Evolutionary conservation across 306 rosid species (phyloP).

Genomic region (Senna siamea): DNA sequence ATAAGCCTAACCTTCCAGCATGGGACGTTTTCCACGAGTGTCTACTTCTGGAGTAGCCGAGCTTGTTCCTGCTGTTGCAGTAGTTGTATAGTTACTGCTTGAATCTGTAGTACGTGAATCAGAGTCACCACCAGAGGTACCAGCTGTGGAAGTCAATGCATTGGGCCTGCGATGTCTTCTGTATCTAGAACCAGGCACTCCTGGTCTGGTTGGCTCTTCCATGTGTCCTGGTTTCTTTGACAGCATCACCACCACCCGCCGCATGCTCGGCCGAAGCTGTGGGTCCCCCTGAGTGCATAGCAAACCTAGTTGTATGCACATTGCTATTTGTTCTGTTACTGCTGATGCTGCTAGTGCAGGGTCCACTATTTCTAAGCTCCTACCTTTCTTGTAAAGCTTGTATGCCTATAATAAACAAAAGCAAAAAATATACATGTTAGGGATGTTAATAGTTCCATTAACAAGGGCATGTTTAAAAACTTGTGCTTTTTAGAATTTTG

Average conservation of each 20-base stretch:
- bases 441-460: neutral
- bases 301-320: slow-evolving; percentile 54
- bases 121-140: slow-evolving; percentile 52
- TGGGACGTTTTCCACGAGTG: slow-evolving; percentile 68
- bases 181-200: slow-evolving; percentile 67
- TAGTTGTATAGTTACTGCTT: slow-evolving; percentile 40
- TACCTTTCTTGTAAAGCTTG: slow-evolving; percentile 84
- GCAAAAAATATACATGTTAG: slow-evolving; percentile 32
- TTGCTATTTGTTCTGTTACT: slow-evolving; percentile 60
- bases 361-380: slow-evolving; percentile 75
- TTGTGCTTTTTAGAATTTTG: neutral
- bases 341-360: slow-evolving; percentile 54
- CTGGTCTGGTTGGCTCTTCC: slow-evolving; percentile 84
- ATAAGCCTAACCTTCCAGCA: slow-evolving; percentile 40
- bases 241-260: slow-evolving; percentile 73
- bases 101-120: slow-evolving; percentile 51
- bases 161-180: slow-evolving; percentile 54
- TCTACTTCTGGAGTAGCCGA: slow-evolving; percentile 42
- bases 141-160: slow-evolving; percentile 54
- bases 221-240: slow-evolving; percentile 71
- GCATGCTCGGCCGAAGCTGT: slow-evolving; percentile 71
- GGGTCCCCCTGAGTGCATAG: slow-evolving; percentile 76
- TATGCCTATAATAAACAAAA: slow-evolving; percentile 59
- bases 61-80: slow-evolving; percentile 41
- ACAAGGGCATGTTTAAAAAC: neutral